These are phyloP conservation scores for Neodidymelliopsis sp. DNA, from an alignment of 2,329 filamentous ascomycete genomes.

Conservation along the genomic window DNA sequence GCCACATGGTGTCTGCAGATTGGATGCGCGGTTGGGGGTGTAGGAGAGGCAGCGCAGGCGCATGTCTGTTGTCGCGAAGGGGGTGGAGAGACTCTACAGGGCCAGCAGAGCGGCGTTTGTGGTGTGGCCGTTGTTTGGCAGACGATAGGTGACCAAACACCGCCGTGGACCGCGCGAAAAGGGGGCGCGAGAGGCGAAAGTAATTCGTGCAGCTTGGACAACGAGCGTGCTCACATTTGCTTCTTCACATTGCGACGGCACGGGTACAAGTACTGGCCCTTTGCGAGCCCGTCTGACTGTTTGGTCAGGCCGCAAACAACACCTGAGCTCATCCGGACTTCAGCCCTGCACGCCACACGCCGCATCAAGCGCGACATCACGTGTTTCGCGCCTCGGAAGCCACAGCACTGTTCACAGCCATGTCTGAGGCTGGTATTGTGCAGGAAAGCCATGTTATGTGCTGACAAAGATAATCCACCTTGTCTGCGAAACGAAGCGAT, in stretches of 20 bases:
- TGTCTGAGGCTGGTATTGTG: no score
- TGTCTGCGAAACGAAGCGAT: no score
- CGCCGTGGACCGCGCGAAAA: slow-evolving; percentile 13
- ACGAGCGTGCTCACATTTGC: not conserved
- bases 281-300: slow-evolving; percentile 12
- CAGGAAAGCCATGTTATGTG: no score
- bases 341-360: slow-evolving; percentile 4
- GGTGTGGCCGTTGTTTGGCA: slow-evolving; percentile 10
- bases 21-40: slow-evolving; percentile 23
- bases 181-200: slow-evolving; percentile 2
- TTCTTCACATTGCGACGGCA: slow-evolving; percentile 8
- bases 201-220: slow-evolving; percentile 1
- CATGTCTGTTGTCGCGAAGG: slow-evolving; percentile 39
- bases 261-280: slow-evolving; percentile 1
- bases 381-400: slow-evolving; percentile 7
- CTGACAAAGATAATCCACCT: no score
- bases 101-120: slow-evolving; percentile 35
- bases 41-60: slow-evolving; percentile 31
- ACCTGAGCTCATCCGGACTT: slow-evolving; percentile 7
- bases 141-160: slow-evolving; percentile 17
- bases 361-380: slow-evolving; percentile 18
- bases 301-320: slow-evolving; percentile 14
- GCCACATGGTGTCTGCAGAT: slow-evolving; percentile 72
- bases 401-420: slow-evolving; percentile 4
- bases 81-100: slow-evolving; percentile 23